A percentile compares a stretch with the other conserved stretches of the same genome.
Evolutionary conservation across 257 asterid species (phyloP).

Genomic region (Gardenia jasminoides): DNA sequence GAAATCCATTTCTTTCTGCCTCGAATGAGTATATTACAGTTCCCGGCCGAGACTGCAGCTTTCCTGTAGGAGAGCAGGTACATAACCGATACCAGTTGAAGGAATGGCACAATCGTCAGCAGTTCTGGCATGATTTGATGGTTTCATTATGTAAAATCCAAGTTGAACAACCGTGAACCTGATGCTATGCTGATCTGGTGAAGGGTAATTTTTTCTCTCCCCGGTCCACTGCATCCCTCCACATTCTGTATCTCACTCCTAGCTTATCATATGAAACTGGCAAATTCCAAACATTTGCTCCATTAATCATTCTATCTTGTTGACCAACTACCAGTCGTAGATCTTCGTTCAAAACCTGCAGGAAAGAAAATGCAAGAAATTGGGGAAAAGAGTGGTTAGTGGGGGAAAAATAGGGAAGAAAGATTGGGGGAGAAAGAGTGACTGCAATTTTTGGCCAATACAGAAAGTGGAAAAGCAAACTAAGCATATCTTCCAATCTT

Average conservation of each 20-base stretch:
- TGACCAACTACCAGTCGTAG: constrained; percentile 78
- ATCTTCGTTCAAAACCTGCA: constrained; percentile 85
- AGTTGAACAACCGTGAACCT: constrained; percentile 5
- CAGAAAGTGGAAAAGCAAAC: not conserved
- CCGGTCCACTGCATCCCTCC: constrained; percentile 74
- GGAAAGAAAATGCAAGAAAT: not conserved
- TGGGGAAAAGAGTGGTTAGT: too few species aligned
- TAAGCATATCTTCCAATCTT: not conserved
- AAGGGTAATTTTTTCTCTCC: constrained; percentile 50
- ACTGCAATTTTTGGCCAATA: not conserved
- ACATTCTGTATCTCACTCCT: constrained; percentile 77
- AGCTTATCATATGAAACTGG: constrained; percentile 82
- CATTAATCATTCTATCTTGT: constrained; percentile 71
- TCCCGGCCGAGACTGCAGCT: constrained; percentile 8
- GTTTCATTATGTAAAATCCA: constrained; percentile 19
- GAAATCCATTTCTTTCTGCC: constrained; percentile 26
- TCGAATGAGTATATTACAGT: constrained; percentile 22
- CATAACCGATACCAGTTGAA: constrained; percentile 3
- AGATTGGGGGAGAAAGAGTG: not conserved
- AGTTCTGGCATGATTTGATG: constrained; percentile 20
- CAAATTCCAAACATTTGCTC: constrained; percentile 75
- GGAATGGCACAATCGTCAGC: constrained; percentile 19
- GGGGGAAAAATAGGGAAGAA: not conserved
- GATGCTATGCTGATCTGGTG: constrained; percentile 33
- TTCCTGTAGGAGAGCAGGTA: not conserved